phyloP scores from a whole-genome alignment of 768 basidiomycete genomes.

The Trametes sanguinea region DNA sequence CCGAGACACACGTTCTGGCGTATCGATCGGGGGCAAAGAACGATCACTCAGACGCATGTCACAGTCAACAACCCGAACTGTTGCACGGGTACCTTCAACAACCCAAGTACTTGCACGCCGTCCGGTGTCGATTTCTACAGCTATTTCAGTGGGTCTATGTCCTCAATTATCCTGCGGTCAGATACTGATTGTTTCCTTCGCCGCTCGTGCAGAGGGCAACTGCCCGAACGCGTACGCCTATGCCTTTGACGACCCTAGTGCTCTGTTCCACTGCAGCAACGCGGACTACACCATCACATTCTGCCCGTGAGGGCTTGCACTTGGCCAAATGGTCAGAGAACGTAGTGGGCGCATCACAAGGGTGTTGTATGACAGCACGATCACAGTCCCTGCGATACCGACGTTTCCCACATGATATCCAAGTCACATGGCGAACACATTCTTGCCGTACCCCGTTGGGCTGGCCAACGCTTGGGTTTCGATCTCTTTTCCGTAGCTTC shows the following conservation, averaged over 20 bases:
- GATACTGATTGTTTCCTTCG: not conserved
- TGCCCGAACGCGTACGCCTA: slow-evolving; percentile 53
- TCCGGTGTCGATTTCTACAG: slow-evolving; percentile 45
- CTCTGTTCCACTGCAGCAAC: slow-evolving; percentile 46
- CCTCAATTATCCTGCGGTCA: not conserved
- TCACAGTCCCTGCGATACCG: no score
- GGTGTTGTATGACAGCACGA: no score
- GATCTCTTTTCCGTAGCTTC: no score
- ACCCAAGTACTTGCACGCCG: slow-evolving; percentile 55
- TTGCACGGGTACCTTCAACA: slow-evolving; percentile 58
- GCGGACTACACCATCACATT: slow-evolving; percentile 50
- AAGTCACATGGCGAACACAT: no score
- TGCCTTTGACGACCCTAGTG: slow-evolving; percentile 51
- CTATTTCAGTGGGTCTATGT: slow-evolving; percentile 46
- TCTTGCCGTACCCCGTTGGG: no score
- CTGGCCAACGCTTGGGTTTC: no score
- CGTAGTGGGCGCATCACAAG: no score
- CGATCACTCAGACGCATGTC: no score
- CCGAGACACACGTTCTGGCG: no score
- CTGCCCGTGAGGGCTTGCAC: slow-evolving; percentile 37
- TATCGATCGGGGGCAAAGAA: no score
- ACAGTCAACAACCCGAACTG: slow-evolving; percentile 60
- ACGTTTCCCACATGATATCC: no score
- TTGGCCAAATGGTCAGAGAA: no score
- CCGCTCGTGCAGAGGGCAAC: slow-evolving; percentile 36